These are phyloP conservation scores for Penicillium maclennaniae DNA, from an alignment of 495 filamentous ascomycete genomes.

Conservation along the genomic window DNA sequence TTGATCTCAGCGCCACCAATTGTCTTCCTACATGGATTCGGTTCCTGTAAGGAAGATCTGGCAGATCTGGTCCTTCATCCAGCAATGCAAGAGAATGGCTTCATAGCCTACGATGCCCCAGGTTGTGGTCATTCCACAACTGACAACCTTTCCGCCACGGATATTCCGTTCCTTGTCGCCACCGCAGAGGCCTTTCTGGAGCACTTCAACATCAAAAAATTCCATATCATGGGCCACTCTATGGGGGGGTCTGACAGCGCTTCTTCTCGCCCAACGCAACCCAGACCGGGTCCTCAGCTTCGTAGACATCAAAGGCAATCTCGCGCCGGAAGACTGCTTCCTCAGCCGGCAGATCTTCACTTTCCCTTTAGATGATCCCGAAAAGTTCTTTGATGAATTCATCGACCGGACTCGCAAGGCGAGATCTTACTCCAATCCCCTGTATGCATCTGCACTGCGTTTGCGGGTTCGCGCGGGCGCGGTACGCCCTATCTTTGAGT, in stretches of 20 bases:
- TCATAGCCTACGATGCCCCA: constrained; percentile 27
- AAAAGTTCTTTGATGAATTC: constrained; percentile 23
- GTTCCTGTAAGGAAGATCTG: constrained; percentile 32
- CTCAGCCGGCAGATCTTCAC: constrained; percentile 28
- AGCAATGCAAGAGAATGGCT: constrained; percentile 18
- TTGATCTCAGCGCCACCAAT: constrained; percentile 17
- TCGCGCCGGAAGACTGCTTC: constrained; percentile 31
- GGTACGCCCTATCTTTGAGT: constrained; percentile 23
- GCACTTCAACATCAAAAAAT: constrained; percentile 18
- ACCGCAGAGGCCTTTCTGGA: constrained; percentile 19
- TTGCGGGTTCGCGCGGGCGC: constrained; percentile 16
- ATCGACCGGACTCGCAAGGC: constrained; percentile 18
- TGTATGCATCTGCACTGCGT: constrained; percentile 27
- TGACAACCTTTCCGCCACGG: constrained; percentile 17
- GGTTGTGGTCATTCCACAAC: constrained; percentile 25
- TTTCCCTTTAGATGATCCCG: constrained; percentile 15
- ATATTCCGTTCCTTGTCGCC: constrained; percentile 28
- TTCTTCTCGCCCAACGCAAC: constrained; percentile 17
- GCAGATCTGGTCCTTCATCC: constrained; percentile 22
- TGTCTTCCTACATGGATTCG: constrained; percentile 29
- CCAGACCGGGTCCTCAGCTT: constrained; percentile 25
- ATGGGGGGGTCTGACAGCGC: constrained; percentile 29
- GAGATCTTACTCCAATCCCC: constrained; percentile 11
- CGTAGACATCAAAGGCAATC: constrained; percentile 30
- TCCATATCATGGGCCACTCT: constrained; percentile 29